Evolutionary conservation across 1,139 yeast species (phyloP).

Genomic region (Saccharomyces hybrid): DNA sequence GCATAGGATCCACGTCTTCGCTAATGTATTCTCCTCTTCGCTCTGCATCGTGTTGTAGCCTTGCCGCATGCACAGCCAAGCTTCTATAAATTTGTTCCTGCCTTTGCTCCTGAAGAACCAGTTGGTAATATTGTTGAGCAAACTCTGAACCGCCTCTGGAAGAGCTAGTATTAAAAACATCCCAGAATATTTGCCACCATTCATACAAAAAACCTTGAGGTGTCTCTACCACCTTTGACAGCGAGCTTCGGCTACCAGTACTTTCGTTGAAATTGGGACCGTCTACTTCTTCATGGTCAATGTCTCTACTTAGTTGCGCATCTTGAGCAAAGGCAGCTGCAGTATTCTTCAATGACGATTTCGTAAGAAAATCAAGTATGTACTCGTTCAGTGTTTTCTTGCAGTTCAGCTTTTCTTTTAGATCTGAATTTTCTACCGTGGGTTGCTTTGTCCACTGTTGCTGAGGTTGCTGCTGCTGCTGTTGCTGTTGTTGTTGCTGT

Average conservation of each 20-base stretch:
- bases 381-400: constrained; percentile 63
- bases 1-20: constrained; percentile 19
- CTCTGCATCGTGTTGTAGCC: constrained; percentile 29
- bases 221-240: constrained; percentile 46
- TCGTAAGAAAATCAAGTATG: constrained; percentile 77
- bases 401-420: neutral
- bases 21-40: constrained; percentile 23
- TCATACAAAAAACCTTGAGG: constrained; percentile 84
- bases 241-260: neutral
- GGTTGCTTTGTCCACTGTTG: neutral
- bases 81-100: constrained; percentile 49
- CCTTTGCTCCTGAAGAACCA: constrained; percentile 57
- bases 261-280: constrained; percentile 1
- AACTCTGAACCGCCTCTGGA: constrained; percentile 51
- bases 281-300: constrained; percentile 4
- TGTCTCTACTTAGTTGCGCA: constrained; percentile 40
- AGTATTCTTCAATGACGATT: constrained; percentile 62
- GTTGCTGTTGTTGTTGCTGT: too few relatives aligned
- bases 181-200: constrained; percentile 98
- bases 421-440: neutral
- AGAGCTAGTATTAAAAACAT: constrained; percentile 74
- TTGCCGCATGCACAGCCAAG: constrained; percentile 38
- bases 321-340: constrained; percentile 70
- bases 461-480: too few relatives aligned
- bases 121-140: constrained; percentile 67